phyloP scores from a whole-genome alignment of 805 yeast genomes.

The Ogataea saltuana region DNA sequence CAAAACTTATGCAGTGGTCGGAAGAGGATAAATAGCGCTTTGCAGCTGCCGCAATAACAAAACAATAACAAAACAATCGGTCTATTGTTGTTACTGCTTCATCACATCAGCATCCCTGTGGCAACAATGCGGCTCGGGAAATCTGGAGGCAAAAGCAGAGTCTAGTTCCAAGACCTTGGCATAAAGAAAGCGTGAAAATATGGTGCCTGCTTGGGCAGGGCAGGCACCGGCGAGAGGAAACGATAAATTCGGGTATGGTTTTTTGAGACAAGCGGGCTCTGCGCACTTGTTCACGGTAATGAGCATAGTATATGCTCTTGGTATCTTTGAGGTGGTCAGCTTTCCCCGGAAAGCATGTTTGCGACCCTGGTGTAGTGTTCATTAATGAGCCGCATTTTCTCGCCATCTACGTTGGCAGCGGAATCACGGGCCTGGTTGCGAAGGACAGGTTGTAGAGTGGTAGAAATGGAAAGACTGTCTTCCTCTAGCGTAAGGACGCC shows the following conservation, averaged over 20 bases:
- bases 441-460: not conserved
- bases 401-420: conserved; percentile 5
- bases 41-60: not conserved
- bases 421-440: conserved; percentile 4
- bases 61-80: not conserved
- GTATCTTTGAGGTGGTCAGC: not conserved
- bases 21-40: not conserved
- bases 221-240: too few species aligned
- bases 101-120: conserved; percentile 1
- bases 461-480: conserved; percentile 3
- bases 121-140: not conserved
- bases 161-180: not conserved
- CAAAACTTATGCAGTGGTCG: not conserved
- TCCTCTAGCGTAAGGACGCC: not conserved
- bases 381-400: conserved; percentile 12
- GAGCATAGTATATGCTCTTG: not conserved
- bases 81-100: not conserved
- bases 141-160: not conserved
- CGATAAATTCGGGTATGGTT: too few species aligned
- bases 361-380: conserved; percentile 16
- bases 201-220: not conserved
- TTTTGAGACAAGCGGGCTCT: too few species aligned
- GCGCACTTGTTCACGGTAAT: too few species aligned
- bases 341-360: conserved; percentile 10
- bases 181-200: not conserved